Evolutionary conservation across 768 basidiomycete species (phyloP).

Genomic region (Lactarius sp.): DNA sequence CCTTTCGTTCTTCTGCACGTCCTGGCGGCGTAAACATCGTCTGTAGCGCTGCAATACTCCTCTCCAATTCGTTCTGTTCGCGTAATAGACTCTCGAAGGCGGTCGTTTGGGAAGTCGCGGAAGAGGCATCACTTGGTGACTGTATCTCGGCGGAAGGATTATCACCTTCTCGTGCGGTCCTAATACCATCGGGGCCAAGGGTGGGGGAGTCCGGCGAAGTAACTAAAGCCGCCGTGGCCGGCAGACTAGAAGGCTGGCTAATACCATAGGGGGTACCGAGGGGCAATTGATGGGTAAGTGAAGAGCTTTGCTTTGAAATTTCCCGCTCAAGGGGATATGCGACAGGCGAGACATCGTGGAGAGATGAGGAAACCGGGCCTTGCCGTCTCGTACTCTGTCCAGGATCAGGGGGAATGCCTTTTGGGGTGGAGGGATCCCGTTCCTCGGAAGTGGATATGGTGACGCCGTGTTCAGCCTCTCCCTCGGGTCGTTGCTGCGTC

Average conservation of each 20-base stretch:
- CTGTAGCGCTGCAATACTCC: slow-evolving; percentile 55
- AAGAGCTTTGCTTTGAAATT: background rate
- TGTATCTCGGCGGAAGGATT: background rate
- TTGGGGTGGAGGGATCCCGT: background rate
- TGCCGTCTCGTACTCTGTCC: slow-evolving; percentile 20
- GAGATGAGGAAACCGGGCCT: slow-evolving; percentile 26
- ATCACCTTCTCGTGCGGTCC: background rate
- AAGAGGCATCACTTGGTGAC: background rate
- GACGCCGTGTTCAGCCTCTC: slow-evolving; percentile 32
- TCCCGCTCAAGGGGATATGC: background rate
- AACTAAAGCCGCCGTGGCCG: background rate
- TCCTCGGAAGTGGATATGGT: slow-evolving; percentile 14
- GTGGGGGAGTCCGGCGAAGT: slow-evolving; percentile 12
- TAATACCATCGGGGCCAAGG: background rate
- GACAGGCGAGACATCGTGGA: background rate
- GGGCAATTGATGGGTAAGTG: background rate
- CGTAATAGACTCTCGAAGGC: slow-evolving; percentile 43
- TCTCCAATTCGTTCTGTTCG: slow-evolving; percentile 60
- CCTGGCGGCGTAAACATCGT: slow-evolving; percentile 33
- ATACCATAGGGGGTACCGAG: background rate
- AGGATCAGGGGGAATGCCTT: slow-evolving; percentile 14
- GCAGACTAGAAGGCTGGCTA: background rate
- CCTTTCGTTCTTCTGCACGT: background rate
- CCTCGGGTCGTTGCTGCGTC: slow-evolving; percentile 33
- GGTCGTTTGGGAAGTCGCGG: slow-evolving; percentile 28